Evolutionary conservation across 441 rosid species (phyloP).

Genomic region (Melastoma candidum): DNA sequence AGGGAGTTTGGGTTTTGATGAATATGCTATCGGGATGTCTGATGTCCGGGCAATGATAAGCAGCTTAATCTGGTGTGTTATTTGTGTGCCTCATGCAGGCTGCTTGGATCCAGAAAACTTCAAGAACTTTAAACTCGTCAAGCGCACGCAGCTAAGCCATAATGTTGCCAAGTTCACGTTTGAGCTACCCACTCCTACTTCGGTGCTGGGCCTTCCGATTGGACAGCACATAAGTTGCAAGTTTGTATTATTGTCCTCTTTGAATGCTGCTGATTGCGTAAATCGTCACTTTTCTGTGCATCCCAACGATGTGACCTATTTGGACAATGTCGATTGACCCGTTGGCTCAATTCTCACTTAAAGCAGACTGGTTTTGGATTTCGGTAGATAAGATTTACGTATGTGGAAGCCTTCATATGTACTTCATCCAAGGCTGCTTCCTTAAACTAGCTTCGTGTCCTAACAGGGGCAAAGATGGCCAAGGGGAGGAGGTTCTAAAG

Average conservation of each 20-base stretch:
- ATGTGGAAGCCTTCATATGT: not conserved
- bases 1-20: too few species aligned
- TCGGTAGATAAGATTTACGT: not conserved
- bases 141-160: conserved; percentile 64
- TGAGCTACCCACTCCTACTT: conserved; percentile 62
- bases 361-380: not conserved
- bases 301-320: not conserved
- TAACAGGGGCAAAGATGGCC: conserved; percentile 76
- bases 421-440: not conserved
- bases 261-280: not conserved
- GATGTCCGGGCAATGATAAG: not conserved
- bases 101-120: conserved; percentile 78
- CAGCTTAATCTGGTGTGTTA: not conserved
- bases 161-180: conserved; percentile 88
- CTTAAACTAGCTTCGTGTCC: conserved; percentile 1
- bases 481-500: conserved; percentile 76
- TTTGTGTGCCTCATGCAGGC: conserved; percentile 23
- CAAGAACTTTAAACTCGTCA: conserved; percentile 83
- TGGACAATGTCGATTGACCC: not conserved
- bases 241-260: conserved; percentile 19
- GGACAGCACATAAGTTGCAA: conserved; percentile 97
- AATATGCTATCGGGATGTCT: not conserved
- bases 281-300: not conserved
- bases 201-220: conserved; percentile 88
- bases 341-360: too few species aligned